phyloP scores from a whole-genome alignment of 1,284 basidiomycete genomes.

The Sporisorium iseilematis-ciliati region DNA sequence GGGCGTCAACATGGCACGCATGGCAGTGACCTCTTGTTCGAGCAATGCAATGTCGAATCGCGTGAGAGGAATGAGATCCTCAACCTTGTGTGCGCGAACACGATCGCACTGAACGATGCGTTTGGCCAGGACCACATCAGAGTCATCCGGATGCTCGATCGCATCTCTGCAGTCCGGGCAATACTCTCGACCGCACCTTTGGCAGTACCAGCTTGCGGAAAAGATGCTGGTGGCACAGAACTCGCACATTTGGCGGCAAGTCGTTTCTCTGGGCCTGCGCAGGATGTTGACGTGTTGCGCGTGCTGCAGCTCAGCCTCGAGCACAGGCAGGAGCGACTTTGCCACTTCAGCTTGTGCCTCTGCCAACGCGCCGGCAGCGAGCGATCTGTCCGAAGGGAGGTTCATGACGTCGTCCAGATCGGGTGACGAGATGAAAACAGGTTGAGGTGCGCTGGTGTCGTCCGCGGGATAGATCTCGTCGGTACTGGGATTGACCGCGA shows the following conservation, averaged over 20 bases:
- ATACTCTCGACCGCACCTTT: constrained; percentile 87
- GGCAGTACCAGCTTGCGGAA: constrained; percentile 87
- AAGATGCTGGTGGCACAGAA: constrained; percentile 93
- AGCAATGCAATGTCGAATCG: constrained; percentile 77
- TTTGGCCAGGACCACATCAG: constrained; percentile 16
- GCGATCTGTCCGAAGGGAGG: constrained; percentile 19
- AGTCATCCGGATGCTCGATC: constrained; percentile 70
- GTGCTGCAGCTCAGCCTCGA: constrained; percentile 42
- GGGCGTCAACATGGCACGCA: constrained; percentile 70
- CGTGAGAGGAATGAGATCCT: constrained; percentile 81
- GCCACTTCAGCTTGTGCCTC: constrained; percentile 24
- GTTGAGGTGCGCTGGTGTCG: neutral
- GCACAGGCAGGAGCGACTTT: constrained; percentile 29
- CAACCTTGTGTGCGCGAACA: constrained; percentile 40
- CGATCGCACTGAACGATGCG: constrained; percentile 44
- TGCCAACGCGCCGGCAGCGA: constrained; percentile 11
- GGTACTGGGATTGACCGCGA: constrained; percentile 28
- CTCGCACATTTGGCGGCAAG: constrained; percentile 73
- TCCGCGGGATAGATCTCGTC: constrained; percentile 9
- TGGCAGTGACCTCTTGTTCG: constrained; percentile 77
- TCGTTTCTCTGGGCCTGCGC: constrained; percentile 39
- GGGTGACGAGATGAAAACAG: constrained; percentile 28
- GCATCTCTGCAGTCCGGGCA: constrained; percentile 85
- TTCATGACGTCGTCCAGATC: constrained; percentile 34
- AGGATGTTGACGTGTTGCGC: constrained; percentile 22